Evolutionary conservation across 352 stramenopile species (phyloP).

Genomic region (Pythium catenulatum): DNA sequence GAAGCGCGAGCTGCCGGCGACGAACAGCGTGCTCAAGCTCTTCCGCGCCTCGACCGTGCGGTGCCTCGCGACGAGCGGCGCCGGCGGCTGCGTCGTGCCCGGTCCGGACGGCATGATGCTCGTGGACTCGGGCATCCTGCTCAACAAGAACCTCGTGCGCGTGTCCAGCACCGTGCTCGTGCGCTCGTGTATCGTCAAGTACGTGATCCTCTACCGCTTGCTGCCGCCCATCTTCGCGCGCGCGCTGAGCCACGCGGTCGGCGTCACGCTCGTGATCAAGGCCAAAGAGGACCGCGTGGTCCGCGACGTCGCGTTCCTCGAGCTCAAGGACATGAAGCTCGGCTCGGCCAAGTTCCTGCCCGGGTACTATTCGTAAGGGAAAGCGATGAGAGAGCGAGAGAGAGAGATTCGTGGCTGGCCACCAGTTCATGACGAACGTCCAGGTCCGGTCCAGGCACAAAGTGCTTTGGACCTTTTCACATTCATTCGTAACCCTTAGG

Average conservation of each 20-base stretch:
- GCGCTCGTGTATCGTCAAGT: conserved; percentile 52
- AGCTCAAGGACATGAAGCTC: conserved; percentile 58
- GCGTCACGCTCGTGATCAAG: conserved; percentile 36
- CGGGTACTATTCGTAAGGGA: conserved; percentile 25
- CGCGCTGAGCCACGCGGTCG: conserved; percentile 38
- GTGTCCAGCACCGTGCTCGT: conserved; percentile 34
- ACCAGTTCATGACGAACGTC: no score
- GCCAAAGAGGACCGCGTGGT: conserved; percentile 17
- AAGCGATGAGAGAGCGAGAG: no score
- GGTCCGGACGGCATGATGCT: not conserved
- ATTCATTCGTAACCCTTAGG: no score
- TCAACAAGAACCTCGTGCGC: conserved; percentile 58
- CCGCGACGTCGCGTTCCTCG: conserved; percentile 22
- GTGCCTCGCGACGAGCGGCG: not conserved
- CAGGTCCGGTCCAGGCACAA: no score
- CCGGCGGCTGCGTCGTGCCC: conserved; percentile 17
- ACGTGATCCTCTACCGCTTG: conserved; percentile 48
- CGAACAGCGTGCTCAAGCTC: conserved; percentile 37
- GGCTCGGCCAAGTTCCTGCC: not conserved
- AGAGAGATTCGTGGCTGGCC: no score
- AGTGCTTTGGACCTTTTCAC: no score
- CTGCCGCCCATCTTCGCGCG: conserved; percentile 26
- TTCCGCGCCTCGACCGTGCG: conserved; percentile 20
- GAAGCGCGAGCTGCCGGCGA: conserved; percentile 5
- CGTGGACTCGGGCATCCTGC: conserved; percentile 48